phyloP scores from a whole-genome alignment of 208 protist genomes.

The Leishmania major region DNA sequence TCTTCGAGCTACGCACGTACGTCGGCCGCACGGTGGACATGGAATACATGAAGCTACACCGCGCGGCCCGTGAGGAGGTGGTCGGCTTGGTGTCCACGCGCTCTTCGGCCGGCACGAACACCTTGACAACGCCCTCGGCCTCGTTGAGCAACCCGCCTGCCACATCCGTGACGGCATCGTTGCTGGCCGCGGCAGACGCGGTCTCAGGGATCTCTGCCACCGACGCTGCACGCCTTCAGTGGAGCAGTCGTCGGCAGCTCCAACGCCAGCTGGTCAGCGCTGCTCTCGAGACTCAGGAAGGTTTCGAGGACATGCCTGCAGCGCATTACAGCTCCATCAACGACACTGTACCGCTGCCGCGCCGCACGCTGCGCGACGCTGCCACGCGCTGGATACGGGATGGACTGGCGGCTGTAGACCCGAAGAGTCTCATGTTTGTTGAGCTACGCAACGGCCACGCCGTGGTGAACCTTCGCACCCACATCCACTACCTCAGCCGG shows the following conservation, averaged over 20 bases:
- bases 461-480: constrained; percentile 23
- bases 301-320: constrained; percentile 19
- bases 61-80: not conserved
- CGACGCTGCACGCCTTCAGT: constrained; percentile 12
- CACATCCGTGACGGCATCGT: not conserved
- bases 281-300: constrained; percentile 12
- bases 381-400: constrained; percentile 19
- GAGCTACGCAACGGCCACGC: constrained; percentile 26
- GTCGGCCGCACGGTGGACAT: constrained; percentile 17
- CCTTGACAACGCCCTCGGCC: not conserved
- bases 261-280: constrained; percentile 27
- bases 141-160: not conserved
- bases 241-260: constrained; percentile 16
- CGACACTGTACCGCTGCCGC: constrained; percentile 1
- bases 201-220: not conserved
- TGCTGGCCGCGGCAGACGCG: not conserved
- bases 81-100: not conserved
- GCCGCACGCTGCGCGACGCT: constrained; percentile 10
- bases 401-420: constrained; percentile 8
- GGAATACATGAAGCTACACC: constrained; percentile 31
- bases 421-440: constrained; percentile 25
- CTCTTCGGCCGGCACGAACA: not conserved
- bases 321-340: not conserved
- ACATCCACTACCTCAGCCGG: constrained; percentile 29
- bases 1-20: constrained; percentile 51